Percentiles rank a stretch among this genome's conserved stretches.
These are phyloP conservation scores for Vickermania spadyakhi DNA, from an alignment of 208 protist genomes.

Conservation along the genomic window DNA sequence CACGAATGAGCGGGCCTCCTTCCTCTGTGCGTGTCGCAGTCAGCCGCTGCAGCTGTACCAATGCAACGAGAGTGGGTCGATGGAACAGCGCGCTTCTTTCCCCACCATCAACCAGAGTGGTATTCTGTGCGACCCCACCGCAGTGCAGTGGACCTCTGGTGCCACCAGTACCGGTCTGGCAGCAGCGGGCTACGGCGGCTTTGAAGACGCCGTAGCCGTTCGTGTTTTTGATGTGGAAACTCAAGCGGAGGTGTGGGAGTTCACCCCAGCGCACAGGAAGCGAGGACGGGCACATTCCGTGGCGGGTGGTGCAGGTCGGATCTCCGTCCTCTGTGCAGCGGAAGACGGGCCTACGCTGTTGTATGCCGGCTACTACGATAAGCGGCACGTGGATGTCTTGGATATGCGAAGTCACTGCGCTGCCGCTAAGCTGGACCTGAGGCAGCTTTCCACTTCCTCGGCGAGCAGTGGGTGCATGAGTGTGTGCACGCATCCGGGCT, in stretches of 20 bases:
- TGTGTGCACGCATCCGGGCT: slow-evolving; percentile 4
- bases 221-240: slow-evolving; percentile 58
- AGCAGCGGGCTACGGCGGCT: slow-evolving; percentile 61
- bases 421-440: slow-evolving; percentile 33
- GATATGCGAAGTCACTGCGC: slow-evolving; percentile 40
- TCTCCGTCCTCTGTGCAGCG: slow-evolving; percentile 20
- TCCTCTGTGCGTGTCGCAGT: slow-evolving; percentile 36
- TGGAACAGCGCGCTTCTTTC: slow-evolving; percentile 52
- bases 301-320: slow-evolving; percentile 11
- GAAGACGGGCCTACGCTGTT: slow-evolving; percentile 12
- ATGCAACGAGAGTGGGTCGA: neutral
- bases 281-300: too few relatives aligned
- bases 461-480: slow-evolving; percentile 12
- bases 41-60: slow-evolving; percentile 71
- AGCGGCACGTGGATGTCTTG: slow-evolving; percentile 44
- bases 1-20: slow-evolving; percentile 36
- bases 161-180: slow-evolving; percentile 13
- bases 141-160: slow-evolving; percentile 27
- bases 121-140: slow-evolving; percentile 30
- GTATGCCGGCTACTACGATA: slow-evolving; percentile 39
- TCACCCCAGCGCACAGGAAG: slow-evolving; percentile 19
- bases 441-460: slow-evolving; percentile 10
- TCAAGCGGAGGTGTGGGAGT: slow-evolving; percentile 40
- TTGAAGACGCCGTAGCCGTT: slow-evolving; percentile 45
- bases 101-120: slow-evolving; percentile 43